A percentile compares a stretch with the other conserved stretches of the same genome.
Conservation (phyloP, 148 eudicot species). For the Rhododendron ferrugineum region DNA sequence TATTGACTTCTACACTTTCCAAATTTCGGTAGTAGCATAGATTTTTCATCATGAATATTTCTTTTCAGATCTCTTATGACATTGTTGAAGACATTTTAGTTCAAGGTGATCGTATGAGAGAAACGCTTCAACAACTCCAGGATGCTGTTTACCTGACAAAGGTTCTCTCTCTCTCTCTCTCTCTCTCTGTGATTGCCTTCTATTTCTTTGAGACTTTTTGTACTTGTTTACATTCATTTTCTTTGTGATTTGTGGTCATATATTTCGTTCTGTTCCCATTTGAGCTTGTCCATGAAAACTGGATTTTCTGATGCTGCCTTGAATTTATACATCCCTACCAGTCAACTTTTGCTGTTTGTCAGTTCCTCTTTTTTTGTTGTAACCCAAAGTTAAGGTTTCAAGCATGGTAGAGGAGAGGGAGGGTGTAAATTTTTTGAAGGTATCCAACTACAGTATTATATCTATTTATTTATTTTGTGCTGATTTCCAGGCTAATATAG, state of each 20-base stretch:
- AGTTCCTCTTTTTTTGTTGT: neutral
- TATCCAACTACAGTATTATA: neutral
- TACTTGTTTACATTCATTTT: neutral
- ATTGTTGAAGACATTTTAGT: conserved; percentile 75
- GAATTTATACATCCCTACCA: neutral
- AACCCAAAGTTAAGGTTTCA: neutral
- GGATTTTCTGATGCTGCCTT: neutral
- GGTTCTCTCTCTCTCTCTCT: conserved; percentile 29
- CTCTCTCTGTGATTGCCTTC: neutral
- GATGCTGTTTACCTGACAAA: conserved; percentile 94
- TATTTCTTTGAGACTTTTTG: neutral
- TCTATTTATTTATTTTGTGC: conserved; percentile 10
- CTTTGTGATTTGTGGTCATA: neutral
- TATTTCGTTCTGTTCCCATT: neutral
- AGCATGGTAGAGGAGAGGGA: neutral
- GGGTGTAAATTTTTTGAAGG: neutral
- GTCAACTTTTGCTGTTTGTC: neutral
- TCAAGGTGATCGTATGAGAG: conserved; percentile 75
- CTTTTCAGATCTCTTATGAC: conserved; percentile 70
- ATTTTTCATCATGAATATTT: conserved; percentile 4
- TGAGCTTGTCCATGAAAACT: neutral
- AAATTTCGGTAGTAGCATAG: neutral
- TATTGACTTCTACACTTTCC: conserved; percentile 3
- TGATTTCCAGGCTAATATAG: conserved; percentile 73
- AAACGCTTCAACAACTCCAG: conserved; percentile 82